Conservation (phyloP, 1,284 basidiomycete genomes). For the Chalciporus piperatoides region DNA sequence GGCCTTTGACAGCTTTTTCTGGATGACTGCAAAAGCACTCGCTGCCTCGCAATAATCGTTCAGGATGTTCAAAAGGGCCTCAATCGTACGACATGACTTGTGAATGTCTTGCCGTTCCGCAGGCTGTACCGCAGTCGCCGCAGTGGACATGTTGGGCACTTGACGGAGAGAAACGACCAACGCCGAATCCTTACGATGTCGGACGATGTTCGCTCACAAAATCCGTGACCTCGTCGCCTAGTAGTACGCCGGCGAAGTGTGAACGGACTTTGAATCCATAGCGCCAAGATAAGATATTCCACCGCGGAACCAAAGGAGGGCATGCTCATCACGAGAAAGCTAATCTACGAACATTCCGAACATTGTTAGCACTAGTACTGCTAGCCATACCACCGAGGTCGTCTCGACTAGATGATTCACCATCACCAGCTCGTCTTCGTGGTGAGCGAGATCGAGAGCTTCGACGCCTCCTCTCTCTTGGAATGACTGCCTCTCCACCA, state of each 20-base stretch:
- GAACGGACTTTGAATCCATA: slow-evolving; percentile 25
- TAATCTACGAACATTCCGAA: not conserved
- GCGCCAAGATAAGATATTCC: not conserved
- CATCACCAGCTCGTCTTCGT: slow-evolving; percentile 4
- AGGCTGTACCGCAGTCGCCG: slow-evolving; percentile 16
- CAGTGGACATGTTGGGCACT: slow-evolving; percentile 15
- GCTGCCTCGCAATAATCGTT: slow-evolving; percentile 73
- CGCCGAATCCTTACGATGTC: not conserved
- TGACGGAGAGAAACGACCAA: not conserved
- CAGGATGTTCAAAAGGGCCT: slow-evolving; percentile 59
- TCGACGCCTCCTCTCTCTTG: slow-evolving; percentile 1
- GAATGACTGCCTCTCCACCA: not conserved
- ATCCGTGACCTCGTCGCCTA: not conserved
- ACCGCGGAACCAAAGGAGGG: not conserved
- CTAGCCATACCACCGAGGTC: not conserved
- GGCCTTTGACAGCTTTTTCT: slow-evolving; percentile 72
- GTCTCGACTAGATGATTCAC: not conserved
- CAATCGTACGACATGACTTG: slow-evolving; percentile 73
- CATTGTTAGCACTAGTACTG: not conserved
- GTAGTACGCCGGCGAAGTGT: not conserved
- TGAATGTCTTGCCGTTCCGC: slow-evolving; percentile 67
- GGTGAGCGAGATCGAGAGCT: slow-evolving; percentile 21
- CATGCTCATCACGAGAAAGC: not conserved
- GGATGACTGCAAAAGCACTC: slow-evolving; percentile 54
- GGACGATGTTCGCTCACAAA: not conserved